Conservation (phyloP, 441 rosid species). For the Adansonia gregorii region DNA sequence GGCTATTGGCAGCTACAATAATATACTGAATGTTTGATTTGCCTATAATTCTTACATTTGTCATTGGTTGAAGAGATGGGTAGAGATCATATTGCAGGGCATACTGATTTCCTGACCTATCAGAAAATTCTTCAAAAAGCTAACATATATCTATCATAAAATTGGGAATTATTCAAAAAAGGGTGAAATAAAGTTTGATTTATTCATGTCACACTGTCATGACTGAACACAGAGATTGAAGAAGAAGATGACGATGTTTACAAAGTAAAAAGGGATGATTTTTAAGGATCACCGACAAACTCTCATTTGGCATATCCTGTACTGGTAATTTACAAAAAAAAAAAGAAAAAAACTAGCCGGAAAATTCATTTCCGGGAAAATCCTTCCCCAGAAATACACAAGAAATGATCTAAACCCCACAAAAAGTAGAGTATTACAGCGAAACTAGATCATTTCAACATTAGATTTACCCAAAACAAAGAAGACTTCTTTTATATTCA, state of each 20-base stretch:
- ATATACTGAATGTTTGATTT: background rate
- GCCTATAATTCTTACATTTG: background rate
- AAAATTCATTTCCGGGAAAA: slow-evolving; percentile 34
- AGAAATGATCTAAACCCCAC: background rate
- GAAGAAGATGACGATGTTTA: background rate
- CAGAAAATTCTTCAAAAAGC: background rate
- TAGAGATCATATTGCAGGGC: background rate
- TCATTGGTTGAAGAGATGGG: background rate
- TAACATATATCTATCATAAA: background rate
- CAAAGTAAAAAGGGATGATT: background rate
- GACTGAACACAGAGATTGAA: background rate
- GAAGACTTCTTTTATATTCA: slow-evolving; percentile 29
- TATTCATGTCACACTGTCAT: slow-evolving; percentile 30
- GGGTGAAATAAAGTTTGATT: slow-evolving; percentile 23
- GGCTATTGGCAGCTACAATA: too few relatives aligned
- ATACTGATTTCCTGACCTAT: background rate
- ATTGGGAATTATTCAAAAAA: slow-evolving; percentile 15
- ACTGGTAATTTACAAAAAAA: slow-evolving; percentile 44
- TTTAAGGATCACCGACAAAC: slow-evolving; percentile 40
- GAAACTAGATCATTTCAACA: slow-evolving; percentile 26
- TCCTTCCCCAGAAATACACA: slow-evolving; percentile 19
- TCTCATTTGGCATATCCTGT: slow-evolving; percentile 71
- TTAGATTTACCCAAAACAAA: slow-evolving; percentile 27
- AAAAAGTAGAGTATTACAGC: slow-evolving; percentile 26
- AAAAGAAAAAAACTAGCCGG: slow-evolving; percentile 46